A percentile compares a stretch with the other conserved stretches of the same genome.
These are phyloP conservation scores for Vigna hirtella DNA, from an alignment of 306 rosid species.

Conservation along the genomic window DNA sequence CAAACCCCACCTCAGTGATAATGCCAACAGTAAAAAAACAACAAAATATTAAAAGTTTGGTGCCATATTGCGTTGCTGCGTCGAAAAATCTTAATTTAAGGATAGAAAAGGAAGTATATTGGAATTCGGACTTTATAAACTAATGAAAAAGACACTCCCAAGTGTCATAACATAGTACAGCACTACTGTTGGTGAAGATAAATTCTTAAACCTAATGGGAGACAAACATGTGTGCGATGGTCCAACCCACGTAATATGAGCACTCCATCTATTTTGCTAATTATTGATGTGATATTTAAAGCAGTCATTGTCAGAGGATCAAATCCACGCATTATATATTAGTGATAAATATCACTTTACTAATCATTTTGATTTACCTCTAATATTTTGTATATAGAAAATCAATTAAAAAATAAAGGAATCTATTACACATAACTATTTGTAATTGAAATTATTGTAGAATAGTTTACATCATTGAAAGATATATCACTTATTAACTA, in stretches of 20 bases:
- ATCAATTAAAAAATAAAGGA: too few species aligned
- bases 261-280: neutral
- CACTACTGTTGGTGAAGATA: neutral
- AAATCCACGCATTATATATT: too few species aligned
- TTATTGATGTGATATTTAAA: too few species aligned
- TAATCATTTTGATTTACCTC: too few species aligned
- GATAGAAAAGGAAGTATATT: neutral
- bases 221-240: slow-evolving; percentile 24
- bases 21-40: neutral
- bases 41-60: neutral
- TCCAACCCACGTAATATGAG: neutral
- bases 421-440: too few species aligned
- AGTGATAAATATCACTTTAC: too few species aligned
- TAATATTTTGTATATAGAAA: too few species aligned
- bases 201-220: neutral
- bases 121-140: neutral
- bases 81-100: neutral
- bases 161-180: neutral
- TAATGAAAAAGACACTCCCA: neutral
- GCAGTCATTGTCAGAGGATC: too few species aligned
- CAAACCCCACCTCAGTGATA: neutral
- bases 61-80: neutral
- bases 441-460: too few species aligned
- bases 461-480: too few species aligned
- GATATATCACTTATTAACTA: neutral